Base-by-base conservation (phyloP, 1,284 basidiomycete genomes). In the Trichosporon inkin region DNA sequence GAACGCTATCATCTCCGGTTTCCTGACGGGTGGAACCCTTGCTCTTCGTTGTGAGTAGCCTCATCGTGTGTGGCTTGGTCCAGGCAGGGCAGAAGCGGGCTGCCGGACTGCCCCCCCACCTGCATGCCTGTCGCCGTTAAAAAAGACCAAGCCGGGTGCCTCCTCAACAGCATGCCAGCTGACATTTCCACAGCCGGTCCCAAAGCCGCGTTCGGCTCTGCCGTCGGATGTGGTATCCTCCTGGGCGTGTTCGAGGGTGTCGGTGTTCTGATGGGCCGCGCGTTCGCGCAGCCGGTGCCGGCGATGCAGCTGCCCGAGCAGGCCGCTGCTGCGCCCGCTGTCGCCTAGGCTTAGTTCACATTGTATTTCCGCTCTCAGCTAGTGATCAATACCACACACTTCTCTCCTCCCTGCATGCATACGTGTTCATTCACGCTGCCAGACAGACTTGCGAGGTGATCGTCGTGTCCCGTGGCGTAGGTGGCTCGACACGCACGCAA, bases 1-100 rank as follows among this genome's bases (percentile, higher is more conserved):
- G 93, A 99, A 99, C 77, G 93, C 93, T 41, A 98, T 99, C 73
- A 89, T 96, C 59, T 92, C 95, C 51, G 95, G 96, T 44, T 99
- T 99, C 82, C 85, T 96, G 85, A 98, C 95, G 28, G 96, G 96
- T 79, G 95, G 95, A 60, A 95, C 90, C 76, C 80, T 99, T 56
- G 96, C 96, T 56, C 85, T 91, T 64, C 85, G 95, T 80, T 90
- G 94, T 96, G 78, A 81, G 90, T 87, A n/a, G 8, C 28, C 28
- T 28, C 5, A 6, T 13, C 14, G 7, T 6, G 16, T 11, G 32
- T 53, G 17, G 28, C 13, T 10, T 38, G 36, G 36, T 13, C 36
- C 28, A 32, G 28, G 28, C 28, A 32, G 8, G 28, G 28, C 8
- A 8, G n/a, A n/a, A n/a, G n/a, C n/a, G n/a, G n/a, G n/a, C n/a